A percentile compares a stretch with the other conserved stretches of the same genome.
Conservation (phyloP, 805 yeast species). For the Myxozyma monticola region DNA sequence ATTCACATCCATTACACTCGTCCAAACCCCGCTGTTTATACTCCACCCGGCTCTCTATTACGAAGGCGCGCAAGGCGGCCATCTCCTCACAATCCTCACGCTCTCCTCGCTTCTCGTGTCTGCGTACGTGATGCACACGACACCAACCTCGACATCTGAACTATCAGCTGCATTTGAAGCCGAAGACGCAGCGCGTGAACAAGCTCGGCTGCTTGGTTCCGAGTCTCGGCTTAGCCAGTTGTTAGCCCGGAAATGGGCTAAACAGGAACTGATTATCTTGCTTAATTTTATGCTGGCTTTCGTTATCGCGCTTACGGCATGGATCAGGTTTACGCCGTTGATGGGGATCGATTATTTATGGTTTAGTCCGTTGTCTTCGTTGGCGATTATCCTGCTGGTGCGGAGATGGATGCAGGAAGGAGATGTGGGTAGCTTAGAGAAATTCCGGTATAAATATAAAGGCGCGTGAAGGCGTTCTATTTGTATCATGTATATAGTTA, state of each 20-base stretch:
- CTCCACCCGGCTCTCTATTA: slow-evolving; percentile 20
- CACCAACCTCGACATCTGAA: slow-evolving; percentile 12
- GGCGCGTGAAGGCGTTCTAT: slow-evolving; percentile 16
- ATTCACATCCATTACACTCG: slow-evolving; percentile 18
- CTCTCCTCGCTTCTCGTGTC: slow-evolving; percentile 18
- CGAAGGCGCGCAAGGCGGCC: slow-evolving; percentile 12
- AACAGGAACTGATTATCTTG: slow-evolving; percentile 4
- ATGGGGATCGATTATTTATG: slow-evolving; percentile 27
- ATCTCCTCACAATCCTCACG: slow-evolving; percentile 11
- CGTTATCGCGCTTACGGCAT: slow-evolving; percentile 17
- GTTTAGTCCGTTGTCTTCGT: slow-evolving; percentile 20
- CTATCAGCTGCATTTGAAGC: slow-evolving; percentile 9
- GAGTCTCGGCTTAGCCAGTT: background rate
- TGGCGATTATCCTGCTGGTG: slow-evolving; percentile 10
- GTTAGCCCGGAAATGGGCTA: background rate
- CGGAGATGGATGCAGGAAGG: slow-evolving; percentile 30
- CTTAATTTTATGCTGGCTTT: slow-evolving; percentile 9
- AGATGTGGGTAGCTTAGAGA: slow-evolving; percentile 24
- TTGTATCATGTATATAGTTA: too few relatives aligned
- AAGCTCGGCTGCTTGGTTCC: background rate
- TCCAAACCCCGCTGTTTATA: slow-evolving; percentile 24
- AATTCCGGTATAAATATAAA: slow-evolving; percentile 28
- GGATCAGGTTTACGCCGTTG: slow-evolving; percentile 14
- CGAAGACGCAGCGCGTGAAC: background rate
- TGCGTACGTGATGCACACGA: slow-evolving; percentile 17